A percentile compares a stretch with the other conserved stretches of the same genome.
phyloP scores from a whole-genome alignment of 2,329 filamentous ascomycete species.

The Sclerotinia subarctica region DNA sequence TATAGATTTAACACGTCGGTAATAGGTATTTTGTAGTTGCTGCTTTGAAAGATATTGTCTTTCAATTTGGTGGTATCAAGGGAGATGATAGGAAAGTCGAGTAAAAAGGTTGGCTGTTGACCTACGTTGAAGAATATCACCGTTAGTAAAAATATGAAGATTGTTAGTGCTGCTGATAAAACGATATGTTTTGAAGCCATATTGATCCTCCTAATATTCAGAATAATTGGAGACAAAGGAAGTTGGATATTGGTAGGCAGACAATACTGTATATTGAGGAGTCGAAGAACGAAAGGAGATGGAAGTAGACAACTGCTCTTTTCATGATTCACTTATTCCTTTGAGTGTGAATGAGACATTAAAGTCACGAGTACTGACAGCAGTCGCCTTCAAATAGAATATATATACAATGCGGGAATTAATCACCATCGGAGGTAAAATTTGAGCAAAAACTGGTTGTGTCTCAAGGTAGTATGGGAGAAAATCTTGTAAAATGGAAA shows the following conservation, averaged over 20 bases:
- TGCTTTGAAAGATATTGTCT: not conserved
- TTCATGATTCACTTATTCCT: not conserved
- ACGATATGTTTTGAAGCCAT: not conserved
- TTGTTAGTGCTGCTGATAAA: not conserved
- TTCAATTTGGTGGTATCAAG: constrained; percentile 9
- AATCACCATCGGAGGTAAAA: not conserved
- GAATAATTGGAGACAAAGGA: not conserved
- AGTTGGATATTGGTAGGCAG: not conserved
- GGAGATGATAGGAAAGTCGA: not conserved
- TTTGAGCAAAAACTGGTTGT: not conserved
- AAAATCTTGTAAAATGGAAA: not conserved
- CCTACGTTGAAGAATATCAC: not conserved
- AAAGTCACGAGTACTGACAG: not conserved
- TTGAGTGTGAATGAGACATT: not conserved
- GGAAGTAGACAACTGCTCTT: not conserved
- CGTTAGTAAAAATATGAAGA: not conserved
- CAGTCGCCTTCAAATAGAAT: not conserved
- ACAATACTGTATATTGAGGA: not conserved
- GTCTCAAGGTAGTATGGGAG: not conserved
- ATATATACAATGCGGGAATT: not conserved
- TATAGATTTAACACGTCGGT: constrained; percentile 9
- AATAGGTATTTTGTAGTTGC: not conserved
- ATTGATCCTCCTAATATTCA: not conserved
- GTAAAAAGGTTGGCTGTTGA: not conserved
- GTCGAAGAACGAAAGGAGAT: not conserved